A percentile compares a stretch with the other conserved stretches of the same genome.
Evolutionary conservation across 2,329 filamentous ascomycete species (phyloP).

Genomic region (Colletotrichum tanaceti): DNA sequence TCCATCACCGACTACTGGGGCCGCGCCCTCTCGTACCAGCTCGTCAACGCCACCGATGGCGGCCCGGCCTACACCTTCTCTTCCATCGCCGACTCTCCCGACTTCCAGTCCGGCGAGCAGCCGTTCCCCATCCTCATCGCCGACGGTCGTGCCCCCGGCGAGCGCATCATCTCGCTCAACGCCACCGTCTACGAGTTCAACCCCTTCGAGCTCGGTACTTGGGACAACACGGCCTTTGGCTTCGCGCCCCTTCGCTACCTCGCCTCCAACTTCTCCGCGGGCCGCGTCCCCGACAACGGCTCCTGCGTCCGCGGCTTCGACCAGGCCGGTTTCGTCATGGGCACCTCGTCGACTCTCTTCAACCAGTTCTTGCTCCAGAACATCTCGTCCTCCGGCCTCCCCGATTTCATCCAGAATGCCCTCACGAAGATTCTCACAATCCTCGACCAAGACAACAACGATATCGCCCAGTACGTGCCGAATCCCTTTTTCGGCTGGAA

Average conservation of each 20-base stretch:
- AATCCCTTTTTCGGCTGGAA: conserved; percentile 69
- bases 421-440: conserved; percentile 62
- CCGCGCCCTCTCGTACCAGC: conserved; percentile 85
- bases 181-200: conserved; percentile 73
- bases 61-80: conserved; percentile 85
- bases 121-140: conserved; percentile 64
- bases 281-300: conserved; percentile 58
- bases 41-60: conserved; percentile 80
- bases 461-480: conserved; percentile 77
- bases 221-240: conserved; percentile 68
- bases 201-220: conserved; percentile 75
- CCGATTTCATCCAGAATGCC: conserved; percentile 54
- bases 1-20: conserved; percentile 93
- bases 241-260: conserved; percentile 71
- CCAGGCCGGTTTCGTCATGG: conserved; percentile 83
- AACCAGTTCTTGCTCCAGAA: conserved; percentile 79
- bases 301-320: conserved; percentile 74
- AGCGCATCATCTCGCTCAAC: conserved; percentile 61
- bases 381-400: conserved; percentile 46
- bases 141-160: conserved; percentile 59
- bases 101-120: conserved; percentile 55
- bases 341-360: conserved; percentile 84
- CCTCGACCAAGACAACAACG: conserved; percentile 72
- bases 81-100: conserved; percentile 62
- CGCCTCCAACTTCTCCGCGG: conserved; percentile 67